A percentile compares a stretch with the other conserved stretches of the same genome.
Evolutionary conservation across 2,329 filamentous ascomycete genomes (phyloP).

Genomic region (Harringtonia aguacate): DNA sequence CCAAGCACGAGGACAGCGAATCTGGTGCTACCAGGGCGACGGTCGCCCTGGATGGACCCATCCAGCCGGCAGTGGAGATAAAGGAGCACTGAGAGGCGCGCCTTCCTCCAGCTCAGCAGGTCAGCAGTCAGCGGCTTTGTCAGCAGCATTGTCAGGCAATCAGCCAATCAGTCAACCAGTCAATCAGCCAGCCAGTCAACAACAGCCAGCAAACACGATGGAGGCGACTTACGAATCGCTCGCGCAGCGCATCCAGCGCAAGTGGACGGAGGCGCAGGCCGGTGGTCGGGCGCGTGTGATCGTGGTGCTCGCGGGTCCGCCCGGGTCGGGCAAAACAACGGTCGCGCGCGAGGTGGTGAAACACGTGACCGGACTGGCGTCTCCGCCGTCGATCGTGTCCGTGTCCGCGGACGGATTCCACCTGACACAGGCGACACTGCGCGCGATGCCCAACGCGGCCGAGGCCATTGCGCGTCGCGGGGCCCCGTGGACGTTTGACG

Average conservation of each 20-base stretch:
- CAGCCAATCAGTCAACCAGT: too few relatives aligned
- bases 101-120: too few relatives aligned
- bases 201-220: too few relatives aligned
- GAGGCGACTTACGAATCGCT: conserved; percentile 16
- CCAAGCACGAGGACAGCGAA: too few relatives aligned
- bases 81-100: too few relatives aligned
- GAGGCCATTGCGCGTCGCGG: conserved; percentile 21
- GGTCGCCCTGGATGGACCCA: too few relatives aligned
- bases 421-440: conserved; percentile 15
- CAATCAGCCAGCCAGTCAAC: too few relatives aligned
- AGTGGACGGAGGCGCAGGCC: conserved; percentile 13
- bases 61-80: too few relatives aligned
- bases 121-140: too few relatives aligned
- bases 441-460: conserved; percentile 17
- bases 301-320: conserved; percentile 14
- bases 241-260: conserved; percentile 11
- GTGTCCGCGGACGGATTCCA: conserved; percentile 21
- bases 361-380: conserved; percentile 3
- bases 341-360: conserved; percentile 12
- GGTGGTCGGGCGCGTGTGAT: conserved; percentile 6
- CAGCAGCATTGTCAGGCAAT: too few relatives aligned
- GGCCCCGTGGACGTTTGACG: conserved; percentile 23
- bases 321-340: conserved; percentile 16
- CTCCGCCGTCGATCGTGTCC: conserved; percentile 10
- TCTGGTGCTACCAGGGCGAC: too few relatives aligned